Conservation (phyloP, 495 filamentous ascomycete species). For the Podospora pseudopauciseta region DNA sequence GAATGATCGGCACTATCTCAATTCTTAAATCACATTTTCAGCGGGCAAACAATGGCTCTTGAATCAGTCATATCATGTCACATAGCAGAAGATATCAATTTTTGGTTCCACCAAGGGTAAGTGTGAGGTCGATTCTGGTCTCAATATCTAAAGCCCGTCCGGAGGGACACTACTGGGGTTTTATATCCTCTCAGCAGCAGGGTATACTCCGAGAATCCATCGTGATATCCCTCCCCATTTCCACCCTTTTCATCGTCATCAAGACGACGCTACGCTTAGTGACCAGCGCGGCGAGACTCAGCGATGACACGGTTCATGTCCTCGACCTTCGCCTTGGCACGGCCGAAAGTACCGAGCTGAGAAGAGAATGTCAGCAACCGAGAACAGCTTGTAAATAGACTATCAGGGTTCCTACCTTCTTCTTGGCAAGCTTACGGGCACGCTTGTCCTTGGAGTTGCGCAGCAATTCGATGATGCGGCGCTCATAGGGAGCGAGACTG, state of each 20-base stretch:
- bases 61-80: neutral
- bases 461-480: constrained; percentile 96
- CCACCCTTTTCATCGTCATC: constrained; percentile 6
- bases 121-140: neutral
- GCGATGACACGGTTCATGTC: constrained; percentile 97
- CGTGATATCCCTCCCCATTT: constrained; percentile 15
- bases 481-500: constrained; percentile 89
- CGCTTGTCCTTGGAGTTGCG: constrained; percentile 99
- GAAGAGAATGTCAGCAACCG: constrained; percentile 7
- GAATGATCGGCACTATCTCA: no score
- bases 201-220: constrained; percentile 13
- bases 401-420: constrained; percentile 51
- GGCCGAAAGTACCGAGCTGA: constrained; percentile 88
- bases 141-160: neutral
- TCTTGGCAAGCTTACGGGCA: constrained; percentile 98
- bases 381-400: neutral
- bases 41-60: no score
- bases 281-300: constrained; percentile 79
- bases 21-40: no score
- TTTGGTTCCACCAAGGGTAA: neutral
- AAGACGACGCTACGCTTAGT: constrained; percentile 52
- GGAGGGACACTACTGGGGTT: neutral
- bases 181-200: constrained; percentile 5
- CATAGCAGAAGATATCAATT: neutral
- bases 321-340: constrained; percentile 98